Percentiles rank a stretch among this genome's conserved stretches.
These are phyloP conservation scores for Graphium sp. DNA, from an alignment of 2,329 filamentous ascomycete species.

Conservation along the genomic window DNA sequence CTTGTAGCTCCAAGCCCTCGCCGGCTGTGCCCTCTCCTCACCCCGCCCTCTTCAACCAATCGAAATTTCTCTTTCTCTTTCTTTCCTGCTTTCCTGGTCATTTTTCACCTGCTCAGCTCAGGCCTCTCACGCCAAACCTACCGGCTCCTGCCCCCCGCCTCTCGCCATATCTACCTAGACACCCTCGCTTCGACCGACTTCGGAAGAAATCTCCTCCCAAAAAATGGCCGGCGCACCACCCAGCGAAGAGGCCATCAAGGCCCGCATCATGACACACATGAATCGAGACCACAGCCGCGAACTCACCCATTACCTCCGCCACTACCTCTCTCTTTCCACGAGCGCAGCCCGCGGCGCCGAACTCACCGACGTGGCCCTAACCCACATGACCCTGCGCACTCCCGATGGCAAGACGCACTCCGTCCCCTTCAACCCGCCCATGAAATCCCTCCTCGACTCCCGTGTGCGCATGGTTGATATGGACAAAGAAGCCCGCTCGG, in stretches of 20 bases:
- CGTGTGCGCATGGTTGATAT: conserved; percentile 59
- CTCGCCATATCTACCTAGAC: no score
- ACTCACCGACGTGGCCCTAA: conserved; percentile 49
- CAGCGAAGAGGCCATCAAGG: conserved; percentile 13
- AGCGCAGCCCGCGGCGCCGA: conserved; percentile 36
- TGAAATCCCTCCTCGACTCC: conserved; percentile 50
- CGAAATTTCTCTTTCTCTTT: no score
- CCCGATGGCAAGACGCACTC: conserved; percentile 25
- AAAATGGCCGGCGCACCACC: no score
- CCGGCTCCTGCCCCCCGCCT: no score
- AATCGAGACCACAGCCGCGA: conserved; percentile 66
- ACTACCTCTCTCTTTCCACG: conserved; percentile 44
- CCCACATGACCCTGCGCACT: conserved; percentile 43
- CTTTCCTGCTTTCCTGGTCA: no score
- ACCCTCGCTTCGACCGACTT: no score
- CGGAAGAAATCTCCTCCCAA: no score
- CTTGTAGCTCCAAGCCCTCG: no score
- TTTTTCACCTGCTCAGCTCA: no score
- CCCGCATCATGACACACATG: conserved; percentile 57
- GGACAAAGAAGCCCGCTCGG: conserved; percentile 35
- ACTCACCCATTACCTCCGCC: conserved; percentile 60
- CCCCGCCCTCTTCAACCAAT: no score
- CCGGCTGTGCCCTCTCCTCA: no score
- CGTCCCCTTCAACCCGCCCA: conserved; percentile 53
- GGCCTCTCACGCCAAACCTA: no score